Percentiles rank a stretch among this genome's conserved stretches.
phyloP scores from a whole-genome alignment of 2,329 filamentous ascomycete genomes.

The Claviceps sp. region DNA sequence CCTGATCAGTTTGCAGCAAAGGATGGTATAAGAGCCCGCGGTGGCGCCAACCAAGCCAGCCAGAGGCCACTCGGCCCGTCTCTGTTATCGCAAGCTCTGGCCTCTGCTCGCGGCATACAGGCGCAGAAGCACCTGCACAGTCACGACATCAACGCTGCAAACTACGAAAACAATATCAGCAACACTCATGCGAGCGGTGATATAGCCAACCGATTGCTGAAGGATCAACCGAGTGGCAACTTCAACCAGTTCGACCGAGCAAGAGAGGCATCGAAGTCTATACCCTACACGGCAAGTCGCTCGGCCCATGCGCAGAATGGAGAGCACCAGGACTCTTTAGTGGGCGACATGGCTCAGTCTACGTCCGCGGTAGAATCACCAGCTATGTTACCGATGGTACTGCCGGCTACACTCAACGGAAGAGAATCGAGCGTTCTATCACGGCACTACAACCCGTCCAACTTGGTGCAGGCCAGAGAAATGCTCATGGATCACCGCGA shows the following conservation, averaged over 20 bases:
- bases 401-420: slow-evolving; percentile 14
- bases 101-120: slow-evolving; percentile 41
- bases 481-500: slow-evolving; percentile 23
- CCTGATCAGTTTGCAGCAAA: neutral
- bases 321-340: slow-evolving; percentile 5
- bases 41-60: slow-evolving; percentile 22
- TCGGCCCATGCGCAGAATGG: slow-evolving; percentile 5
- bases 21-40: slow-evolving; percentile 32
- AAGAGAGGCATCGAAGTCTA: neutral
- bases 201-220: neutral
- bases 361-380: slow-evolving; percentile 19
- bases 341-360: neutral
- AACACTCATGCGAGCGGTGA: neutral
- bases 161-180: neutral
- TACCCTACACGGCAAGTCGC: slow-evolving; percentile 1
- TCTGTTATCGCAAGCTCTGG: slow-evolving; percentile 43
- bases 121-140: slow-evolving; percentile 3
- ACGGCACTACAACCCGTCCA: slow-evolving; percentile 19
- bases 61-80: slow-evolving; percentile 33
- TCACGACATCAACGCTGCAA: neutral
- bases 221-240: neutral
- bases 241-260: neutral
- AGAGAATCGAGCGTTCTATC: slow-evolving; percentile 19
- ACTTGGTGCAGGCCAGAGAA: slow-evolving; percentile 21
- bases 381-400: slow-evolving; percentile 18